These are phyloP conservation scores for Fraxinus velutina DNA, from an alignment of 305 asterid genomes.

Conservation along the genomic window DNA sequence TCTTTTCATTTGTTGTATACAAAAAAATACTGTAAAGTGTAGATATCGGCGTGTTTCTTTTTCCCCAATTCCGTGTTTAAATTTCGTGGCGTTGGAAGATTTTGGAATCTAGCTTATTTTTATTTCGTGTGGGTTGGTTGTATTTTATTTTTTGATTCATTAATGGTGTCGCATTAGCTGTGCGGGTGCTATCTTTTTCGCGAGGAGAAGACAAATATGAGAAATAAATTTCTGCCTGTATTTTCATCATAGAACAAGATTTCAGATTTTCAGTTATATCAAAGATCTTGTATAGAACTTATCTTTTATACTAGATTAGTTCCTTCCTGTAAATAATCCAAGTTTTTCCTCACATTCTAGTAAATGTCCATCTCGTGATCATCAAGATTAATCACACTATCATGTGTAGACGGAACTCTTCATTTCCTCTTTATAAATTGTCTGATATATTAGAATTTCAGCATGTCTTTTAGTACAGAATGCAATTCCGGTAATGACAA, in stretches of 20 bases:
- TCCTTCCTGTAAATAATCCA: neutral
- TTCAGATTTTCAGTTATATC: no score
- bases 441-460: no score
- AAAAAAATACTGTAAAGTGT: neutral
- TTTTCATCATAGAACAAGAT: neutral
- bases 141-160: neutral
- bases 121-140: neutral
- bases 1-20: neutral
- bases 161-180: neutral
- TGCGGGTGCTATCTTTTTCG: neutral
- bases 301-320: neutral
- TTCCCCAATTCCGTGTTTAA: neutral
- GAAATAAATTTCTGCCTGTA: neutral
- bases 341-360: neutral
- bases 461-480: no score
- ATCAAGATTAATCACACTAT: neutral
- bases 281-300: neutral
- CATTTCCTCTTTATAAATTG: no score
- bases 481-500: neutral
- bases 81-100: neutral
- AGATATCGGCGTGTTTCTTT: neutral
- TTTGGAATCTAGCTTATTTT: neutral
- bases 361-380: neutral
- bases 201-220: neutral
- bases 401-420: neutral